Base-by-base conservation (phyloP, 306 rosid species). In the Begonia peltatifolia region DNA sequence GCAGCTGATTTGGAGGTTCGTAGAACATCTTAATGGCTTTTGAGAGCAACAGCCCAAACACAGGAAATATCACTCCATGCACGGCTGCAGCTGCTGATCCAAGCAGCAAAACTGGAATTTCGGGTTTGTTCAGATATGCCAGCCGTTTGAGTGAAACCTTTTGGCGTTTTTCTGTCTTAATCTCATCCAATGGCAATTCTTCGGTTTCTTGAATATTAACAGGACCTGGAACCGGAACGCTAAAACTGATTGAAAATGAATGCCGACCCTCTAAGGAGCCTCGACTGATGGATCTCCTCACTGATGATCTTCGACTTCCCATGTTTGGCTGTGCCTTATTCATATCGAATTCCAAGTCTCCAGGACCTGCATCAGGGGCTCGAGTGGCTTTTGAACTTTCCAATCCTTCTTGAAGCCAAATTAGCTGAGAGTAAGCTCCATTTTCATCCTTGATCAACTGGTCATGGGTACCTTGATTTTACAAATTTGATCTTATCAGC, bases 371-470 rank as follows among this genome's bases (percentile, higher is more conserved):
- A 46, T 66, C 81, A 18, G 51, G 22, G 22, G 53, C 54, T 15
- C 1, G 50, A 13, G 46, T 9, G 36, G 14, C 57, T 42, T 72
- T 71, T 15, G 63, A 65, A 64, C 44, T 69, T 12, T 55, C 54
- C 0, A 62, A 53, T 65, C 87, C 78, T 66, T 74, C 83, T 68
- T 90, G 97, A 11, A 90, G 69, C 47, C 76, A 84, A 59, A 90
- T 47, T 48, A 90, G 83, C 56, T 90, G 97, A 30, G 84, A 76
- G 66, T 85, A 90, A 58, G 90, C 85, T 41, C 97, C 97, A 22
- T 78, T 62, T 6, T 72, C 70, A 61, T 80, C 57, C 62, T 63
- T 56, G 48, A 66, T 73, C 64, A 90, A 74, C 69, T 83, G 82
- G 6, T 35, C 67, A 52, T 90, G 94, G 49, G 84, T 76, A 57